These are phyloP conservation scores for Aegilops umbellulata DNA, from an alignment of 176 grass and related monocot genomes.

Conservation along the genomic window DNA sequence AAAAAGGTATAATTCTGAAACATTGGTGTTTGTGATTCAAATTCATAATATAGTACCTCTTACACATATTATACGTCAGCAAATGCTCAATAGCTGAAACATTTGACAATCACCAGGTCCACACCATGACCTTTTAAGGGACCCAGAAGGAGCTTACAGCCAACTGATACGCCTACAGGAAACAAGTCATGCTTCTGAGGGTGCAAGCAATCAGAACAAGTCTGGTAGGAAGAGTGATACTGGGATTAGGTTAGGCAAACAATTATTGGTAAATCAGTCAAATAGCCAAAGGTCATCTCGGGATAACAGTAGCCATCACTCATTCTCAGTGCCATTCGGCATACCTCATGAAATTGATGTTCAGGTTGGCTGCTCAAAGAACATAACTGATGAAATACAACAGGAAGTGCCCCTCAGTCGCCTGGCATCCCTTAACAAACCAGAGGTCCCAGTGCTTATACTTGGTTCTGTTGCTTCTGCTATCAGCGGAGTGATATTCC, in stretches of 20 bases:
- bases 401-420: slow-evolving; percentile 55
- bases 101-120: slow-evolving; percentile 49
- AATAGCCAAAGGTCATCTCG: slow-evolving; percentile 40
- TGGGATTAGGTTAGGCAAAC: slow-evolving; percentile 41
- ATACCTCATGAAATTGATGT: slow-evolving; percentile 41
- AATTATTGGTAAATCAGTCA: slow-evolving; percentile 24
- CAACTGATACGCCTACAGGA: slow-evolving; percentile 70
- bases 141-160: slow-evolving; percentile 67
- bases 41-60: neutral
- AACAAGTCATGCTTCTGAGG: slow-evolving; percentile 33
- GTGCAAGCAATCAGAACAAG: slow-evolving; percentile 36
- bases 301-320: slow-evolving; percentile 42
- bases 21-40: neutral
- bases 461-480: slow-evolving; percentile 65
- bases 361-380: slow-evolving; percentile 29
- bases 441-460: slow-evolving; percentile 65
- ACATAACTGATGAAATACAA: slow-evolving; percentile 23
- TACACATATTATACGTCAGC: neutral
- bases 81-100: neutral
- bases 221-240: slow-evolving; percentile 35
- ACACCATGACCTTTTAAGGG: slow-evolving; percentile 55
- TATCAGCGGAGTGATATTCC: slow-evolving; percentile 70
- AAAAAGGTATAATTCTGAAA: slow-evolving; percentile 58
- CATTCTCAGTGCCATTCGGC: slow-evolving; percentile 41
- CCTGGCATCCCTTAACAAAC: slow-evolving; percentile 66